These are phyloP conservation scores for Globisporangium lucens DNA, from an alignment of 352 stramenopile genomes.

Conservation along the genomic window DNA sequence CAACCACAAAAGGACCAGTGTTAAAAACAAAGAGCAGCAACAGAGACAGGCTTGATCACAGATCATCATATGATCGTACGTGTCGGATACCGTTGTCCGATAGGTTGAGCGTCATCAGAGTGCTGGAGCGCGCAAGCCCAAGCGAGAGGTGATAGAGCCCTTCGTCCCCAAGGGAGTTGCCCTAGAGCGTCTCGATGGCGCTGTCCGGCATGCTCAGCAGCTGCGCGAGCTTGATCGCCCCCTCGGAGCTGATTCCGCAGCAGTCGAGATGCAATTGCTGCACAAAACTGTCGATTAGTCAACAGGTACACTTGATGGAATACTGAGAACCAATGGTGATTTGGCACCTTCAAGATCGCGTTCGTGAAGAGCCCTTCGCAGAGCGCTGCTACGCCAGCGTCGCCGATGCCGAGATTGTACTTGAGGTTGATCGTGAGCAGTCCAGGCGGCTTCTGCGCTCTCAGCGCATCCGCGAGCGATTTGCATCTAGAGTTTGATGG, in stretches of 20 bases:
- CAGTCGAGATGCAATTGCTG: constrained; percentile 80
- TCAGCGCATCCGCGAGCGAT: constrained; percentile 48
- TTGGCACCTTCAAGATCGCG: constrained; percentile 50
- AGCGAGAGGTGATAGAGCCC: constrained; percentile 71
- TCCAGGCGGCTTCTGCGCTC: constrained; percentile 47
- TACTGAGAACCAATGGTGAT: not conserved
- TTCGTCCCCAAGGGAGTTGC: constrained; percentile 53
- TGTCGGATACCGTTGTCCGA: constrained; percentile 80
- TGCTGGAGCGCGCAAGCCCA: constrained; percentile 55
- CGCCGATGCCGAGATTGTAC: constrained; percentile 62
- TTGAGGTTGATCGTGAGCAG: constrained; percentile 73
- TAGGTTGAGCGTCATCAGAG: constrained; percentile 63
- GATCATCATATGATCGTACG: constrained; percentile 8
- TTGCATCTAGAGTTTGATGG: constrained; percentile 32
- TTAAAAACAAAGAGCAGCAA: not conserved
- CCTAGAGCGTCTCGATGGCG: constrained; percentile 56
- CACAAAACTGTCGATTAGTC: not conserved
- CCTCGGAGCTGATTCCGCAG: constrained; percentile 40
- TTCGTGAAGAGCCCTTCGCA: constrained; percentile 74
- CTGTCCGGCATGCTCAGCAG: constrained; percentile 57
- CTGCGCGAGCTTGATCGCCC: constrained; percentile 69
- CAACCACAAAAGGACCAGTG: not conserved
- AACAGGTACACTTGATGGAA: not conserved
- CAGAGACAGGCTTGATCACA: constrained; percentile 15
- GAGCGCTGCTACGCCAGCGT: constrained; percentile 48